Base-by-base conservation (phyloP, 2,329 filamentous ascomycete species). In the Talaromyces sp. region DNA sequence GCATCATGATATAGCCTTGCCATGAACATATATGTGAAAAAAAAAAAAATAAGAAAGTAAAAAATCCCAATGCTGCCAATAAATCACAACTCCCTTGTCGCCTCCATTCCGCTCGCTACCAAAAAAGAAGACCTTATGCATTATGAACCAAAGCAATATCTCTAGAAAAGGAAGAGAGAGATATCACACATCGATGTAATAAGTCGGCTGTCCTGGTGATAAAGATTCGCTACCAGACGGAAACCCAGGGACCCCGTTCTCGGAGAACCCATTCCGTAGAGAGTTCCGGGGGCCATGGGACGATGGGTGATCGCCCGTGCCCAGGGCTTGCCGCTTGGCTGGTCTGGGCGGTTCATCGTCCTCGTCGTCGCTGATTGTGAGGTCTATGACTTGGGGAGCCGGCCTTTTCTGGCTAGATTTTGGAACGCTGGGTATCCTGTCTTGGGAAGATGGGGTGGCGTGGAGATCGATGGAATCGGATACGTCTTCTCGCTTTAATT, bases 301-400 rank as follows among this genome's bases (percentile, higher is more conserved):
- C 46, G 67, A 62, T 31, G 64, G 43, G 49, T 69, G 66, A 54
- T 67, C 64, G 14, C 64, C 49, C 19, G 66, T 58, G 62, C 63
- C 65, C 32, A 71, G 54, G 3, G 66, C 68, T 24, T 66, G 71
- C 35, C 74, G 69, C 64, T 78, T 75, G n/a, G 69, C 76, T 71
- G 27, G 68, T 50, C 54, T 73, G 67, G 31, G 70, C 68, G 26
- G 65, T n/a, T 78, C 72, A 10, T 75, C 78, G 49, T 83, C 80
- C 17, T 79, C 77, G 58, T 82, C 81, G 54, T 81, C 81, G 65
- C 80, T 83, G 14, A 77, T 74, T 4, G 81, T 84, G 46, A 84
- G 71, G 65, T 84, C 82, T 63, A 84, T 83, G n/a, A 84, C 75
- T 63, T 77, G 73, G 19, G 77, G 70, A 31, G 76, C 75, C 14